phyloP scores from a whole-genome alignment of 2,329 filamentous ascomycete species.

The Neonectria ditissima region DNA sequence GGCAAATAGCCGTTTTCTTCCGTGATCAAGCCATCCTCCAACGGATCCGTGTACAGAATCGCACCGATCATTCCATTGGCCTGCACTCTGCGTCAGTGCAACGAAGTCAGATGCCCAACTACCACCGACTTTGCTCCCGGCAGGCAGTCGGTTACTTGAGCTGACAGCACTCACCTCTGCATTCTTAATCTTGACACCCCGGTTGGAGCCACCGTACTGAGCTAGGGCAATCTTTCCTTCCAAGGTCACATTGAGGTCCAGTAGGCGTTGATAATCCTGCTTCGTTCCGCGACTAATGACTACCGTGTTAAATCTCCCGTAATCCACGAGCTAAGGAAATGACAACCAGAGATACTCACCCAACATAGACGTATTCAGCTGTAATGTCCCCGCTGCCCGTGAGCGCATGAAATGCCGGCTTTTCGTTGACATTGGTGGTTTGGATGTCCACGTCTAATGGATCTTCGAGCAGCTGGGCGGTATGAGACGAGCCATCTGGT shows the following conservation, averaged over 20 bases:
- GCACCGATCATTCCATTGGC: slow-evolving; percentile 33
- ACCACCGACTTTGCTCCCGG: background rate
- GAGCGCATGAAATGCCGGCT: slow-evolving; percentile 28
- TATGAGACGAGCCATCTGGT: slow-evolving; percentile 25
- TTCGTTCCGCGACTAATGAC: slow-evolving; percentile 15
- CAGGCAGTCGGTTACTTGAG: background rate
- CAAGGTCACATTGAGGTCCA: slow-evolving; percentile 29
- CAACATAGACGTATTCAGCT: slow-evolving; percentile 37
- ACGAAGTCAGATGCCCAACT: background rate
- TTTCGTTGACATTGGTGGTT: slow-evolving; percentile 22
- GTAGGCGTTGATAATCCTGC: slow-evolving; percentile 23
- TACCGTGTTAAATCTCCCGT: background rate
- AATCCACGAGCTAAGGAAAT: background rate
- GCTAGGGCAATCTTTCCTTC: slow-evolving; percentile 29
- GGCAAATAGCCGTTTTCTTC: slow-evolving; percentile 32
- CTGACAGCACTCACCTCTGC: slow-evolving; percentile 21
- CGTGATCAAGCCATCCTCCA: slow-evolving; percentile 30
- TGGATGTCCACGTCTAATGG: slow-evolving; percentile 29
- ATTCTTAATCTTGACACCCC: slow-evolving; percentile 36
- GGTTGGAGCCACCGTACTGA: slow-evolving; percentile 30
- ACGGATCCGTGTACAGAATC: slow-evolving; percentile 27
- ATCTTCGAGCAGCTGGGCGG: slow-evolving; percentile 33
- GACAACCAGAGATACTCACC: slow-evolving; percentile 15
- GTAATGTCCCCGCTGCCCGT: slow-evolving; percentile 16
- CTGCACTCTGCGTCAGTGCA: rapidly evolving